Evolutionary conservation across 768 basidiomycete genomes (phyloP).

Genomic region (Boletus tomentosulus): DNA sequence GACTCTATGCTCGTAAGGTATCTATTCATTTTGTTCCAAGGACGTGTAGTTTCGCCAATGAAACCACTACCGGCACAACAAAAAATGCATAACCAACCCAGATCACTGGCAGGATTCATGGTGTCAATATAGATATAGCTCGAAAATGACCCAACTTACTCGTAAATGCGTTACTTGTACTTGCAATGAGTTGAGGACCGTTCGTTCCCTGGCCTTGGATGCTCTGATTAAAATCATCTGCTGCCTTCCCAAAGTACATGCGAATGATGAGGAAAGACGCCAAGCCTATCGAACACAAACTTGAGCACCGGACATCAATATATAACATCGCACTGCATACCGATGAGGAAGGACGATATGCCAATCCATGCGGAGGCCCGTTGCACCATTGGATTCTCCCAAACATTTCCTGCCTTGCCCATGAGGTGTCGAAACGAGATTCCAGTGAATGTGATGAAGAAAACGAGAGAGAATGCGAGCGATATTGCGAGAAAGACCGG

Average conservation of each 20-base stretch:
- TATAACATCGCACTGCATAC: slow-evolving; percentile 31
- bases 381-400: slow-evolving; percentile 59
- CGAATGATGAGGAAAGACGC: slow-evolving; percentile 67
- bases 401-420: slow-evolving; percentile 43
- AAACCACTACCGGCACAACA: slow-evolving; percentile 63
- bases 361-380: slow-evolving; percentile 69
- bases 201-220: slow-evolving; percentile 49
- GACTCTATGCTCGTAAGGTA: not conserved
- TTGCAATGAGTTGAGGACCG: slow-evolving; percentile 59
- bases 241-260: slow-evolving; percentile 80
- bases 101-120: slow-evolving; percentile 47
- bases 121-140: slow-evolving; percentile 1
- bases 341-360: slow-evolving; percentile 70
- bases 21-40: slow-evolving; percentile 38
- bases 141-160: slow-evolving; percentile 43
- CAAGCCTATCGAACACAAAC: slow-evolving; percentile 41
- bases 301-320: not conserved
- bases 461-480: slow-evolving; percentile 51
- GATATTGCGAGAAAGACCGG: slow-evolving; percentile 63
- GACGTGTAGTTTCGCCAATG: slow-evolving; percentile 66
- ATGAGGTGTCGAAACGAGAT: slow-evolving; percentile 66
- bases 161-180: slow-evolving; percentile 66
- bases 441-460: slow-evolving; percentile 62
- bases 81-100: slow-evolving; percentile 78
- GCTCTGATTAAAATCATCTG: slow-evolving; percentile 69